Conservation (phyloP, 2,329 filamentous ascomycete genomes). For the Phyllachora maydis region DNA sequence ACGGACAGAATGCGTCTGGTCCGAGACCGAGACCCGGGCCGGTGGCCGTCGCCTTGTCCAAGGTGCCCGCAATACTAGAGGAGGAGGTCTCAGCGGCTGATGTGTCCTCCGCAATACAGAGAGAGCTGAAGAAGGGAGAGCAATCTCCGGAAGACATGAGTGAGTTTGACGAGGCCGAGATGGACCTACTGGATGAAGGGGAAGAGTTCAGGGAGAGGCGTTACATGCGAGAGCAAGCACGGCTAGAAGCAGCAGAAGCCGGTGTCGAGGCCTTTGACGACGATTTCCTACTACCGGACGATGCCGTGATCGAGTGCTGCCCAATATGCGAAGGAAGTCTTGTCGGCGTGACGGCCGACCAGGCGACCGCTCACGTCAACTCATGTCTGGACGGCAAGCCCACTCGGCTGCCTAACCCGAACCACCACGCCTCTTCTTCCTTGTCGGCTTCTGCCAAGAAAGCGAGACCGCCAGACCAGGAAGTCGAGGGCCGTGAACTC, state of each 20-base stretch:
- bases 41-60: background rate
- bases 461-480: constrained; percentile 1
- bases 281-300: constrained; percentile 11
- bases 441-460: too few species aligned
- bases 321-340: constrained; percentile 59
- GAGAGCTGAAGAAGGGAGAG: constrained; percentile 2
- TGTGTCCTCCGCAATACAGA: background rate
- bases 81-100: background rate
- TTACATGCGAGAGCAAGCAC: constrained; percentile 59
- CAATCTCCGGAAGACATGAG: constrained; percentile 25
- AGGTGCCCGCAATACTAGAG: background rate
- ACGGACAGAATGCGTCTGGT: constrained; percentile 1
- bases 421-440: constrained; percentile 6
- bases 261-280: constrained; percentile 17
- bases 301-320: constrained; percentile 27
- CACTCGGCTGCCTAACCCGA: constrained; percentile 24
- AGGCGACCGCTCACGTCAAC: constrained; percentile 75
- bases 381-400: constrained; percentile 73
- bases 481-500: constrained; percentile 15
- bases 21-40: constrained; percentile 1
- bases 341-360: constrained; percentile 34
- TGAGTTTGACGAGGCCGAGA: constrained; percentile 23
- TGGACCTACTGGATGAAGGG: too few species aligned
- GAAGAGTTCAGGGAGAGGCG: constrained; percentile 45
- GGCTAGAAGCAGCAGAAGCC: constrained; percentile 39